These are phyloP conservation scores for Pelargonium nanum DNA, from an alignment of 345 rosid species.

Conservation along the genomic window DNA sequence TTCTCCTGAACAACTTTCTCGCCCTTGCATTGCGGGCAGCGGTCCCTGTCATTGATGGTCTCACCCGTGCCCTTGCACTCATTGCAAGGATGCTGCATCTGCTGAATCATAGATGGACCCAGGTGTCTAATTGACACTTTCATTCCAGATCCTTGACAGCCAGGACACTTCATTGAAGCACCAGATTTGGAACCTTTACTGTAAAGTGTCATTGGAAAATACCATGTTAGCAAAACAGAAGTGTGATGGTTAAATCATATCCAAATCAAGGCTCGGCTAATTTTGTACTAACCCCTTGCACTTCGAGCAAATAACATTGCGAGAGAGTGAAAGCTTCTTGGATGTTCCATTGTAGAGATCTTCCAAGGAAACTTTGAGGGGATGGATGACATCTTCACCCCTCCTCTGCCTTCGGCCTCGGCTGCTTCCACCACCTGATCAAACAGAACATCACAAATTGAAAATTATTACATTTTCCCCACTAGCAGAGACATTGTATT, in stretches of 20 bases:
- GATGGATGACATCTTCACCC: conserved; percentile 89
- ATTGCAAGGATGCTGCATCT: conserved; percentile 74
- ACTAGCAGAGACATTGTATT: too few relatives aligned
- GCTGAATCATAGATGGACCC: conserved; percentile 69
- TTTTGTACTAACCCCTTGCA: conserved; percentile 63
- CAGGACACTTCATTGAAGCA: conserved; percentile 52
- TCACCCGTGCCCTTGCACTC: conserved; percentile 69
- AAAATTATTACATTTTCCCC: not conserved
- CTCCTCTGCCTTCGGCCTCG: conserved; percentile 80
- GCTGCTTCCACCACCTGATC: conserved; percentile 69
- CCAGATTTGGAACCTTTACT: conserved; percentile 76
- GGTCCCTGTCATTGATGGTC: conserved; percentile 57
- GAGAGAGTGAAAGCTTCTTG: conserved; percentile 75
- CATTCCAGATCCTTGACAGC: conserved; percentile 73
- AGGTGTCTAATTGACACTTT: conserved; percentile 62
- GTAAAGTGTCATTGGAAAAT: conserved; percentile 11
- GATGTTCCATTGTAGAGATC: conserved; percentile 73
- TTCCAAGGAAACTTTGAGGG: conserved; percentile 75
- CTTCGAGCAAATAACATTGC: conserved; percentile 66
- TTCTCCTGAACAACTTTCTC: conserved; percentile 61
- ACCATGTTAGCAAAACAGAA: not conserved
- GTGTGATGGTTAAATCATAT: too few relatives aligned
- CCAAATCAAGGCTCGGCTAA: not conserved
- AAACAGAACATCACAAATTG: not conserved
- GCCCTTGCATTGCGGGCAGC: conserved; percentile 66